Evolutionary conservation across 2,329 filamentous ascomycete species (phyloP).

Genomic region (Pseudogymnoascus sp.): DNA sequence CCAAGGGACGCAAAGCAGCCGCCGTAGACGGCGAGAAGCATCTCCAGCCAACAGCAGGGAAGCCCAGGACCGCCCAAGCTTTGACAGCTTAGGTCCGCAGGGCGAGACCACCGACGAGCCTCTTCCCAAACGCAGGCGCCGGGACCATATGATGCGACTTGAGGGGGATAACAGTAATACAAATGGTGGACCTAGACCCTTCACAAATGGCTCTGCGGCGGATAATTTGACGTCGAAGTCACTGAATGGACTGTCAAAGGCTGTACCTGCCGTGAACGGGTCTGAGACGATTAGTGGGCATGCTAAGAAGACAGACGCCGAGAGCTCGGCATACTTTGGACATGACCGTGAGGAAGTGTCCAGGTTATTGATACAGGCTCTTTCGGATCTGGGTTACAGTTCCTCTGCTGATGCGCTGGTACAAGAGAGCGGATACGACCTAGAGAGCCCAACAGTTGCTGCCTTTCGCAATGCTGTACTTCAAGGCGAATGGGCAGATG

Average conservation of each 20-base stretch:
- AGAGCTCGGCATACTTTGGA: slow-evolving; percentile 55
- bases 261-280: slow-evolving; percentile 46
- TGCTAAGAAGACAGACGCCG: slow-evolving; percentile 17
- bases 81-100: slow-evolving; percentile 19
- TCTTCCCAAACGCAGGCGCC: slow-evolving; percentile 52
- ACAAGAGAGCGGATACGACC: slow-evolving; percentile 74
- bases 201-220: slow-evolving; percentile 48
- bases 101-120: slow-evolving; percentile 22
- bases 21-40: slow-evolving; percentile 46
- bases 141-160: slow-evolving; percentile 53
- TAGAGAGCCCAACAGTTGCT: slow-evolving; percentile 82
- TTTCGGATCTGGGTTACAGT: slow-evolving; percentile 82
- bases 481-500: slow-evolving; percentile 71
- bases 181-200: slow-evolving; percentile 46
- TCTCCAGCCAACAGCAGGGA: slow-evolving; percentile 33
- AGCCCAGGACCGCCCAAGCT: slow-evolving; percentile 26
- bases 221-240: slow-evolving; percentile 33
- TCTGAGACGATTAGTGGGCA: slow-evolving; percentile 34
- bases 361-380: slow-evolving; percentile 80
- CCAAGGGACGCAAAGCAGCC: slow-evolving; percentile 37
- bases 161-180: slow-evolving; percentile 47
- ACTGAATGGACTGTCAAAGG: slow-evolving; percentile 43
- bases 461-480: slow-evolving; percentile 76
- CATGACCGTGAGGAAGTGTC: slow-evolving; percentile 92
- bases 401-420: slow-evolving; percentile 67